These are phyloP conservation scores for Trichoderma parareesei DNA, from an alignment of 495 filamentous ascomycete species.

Conservation along the genomic window DNA sequence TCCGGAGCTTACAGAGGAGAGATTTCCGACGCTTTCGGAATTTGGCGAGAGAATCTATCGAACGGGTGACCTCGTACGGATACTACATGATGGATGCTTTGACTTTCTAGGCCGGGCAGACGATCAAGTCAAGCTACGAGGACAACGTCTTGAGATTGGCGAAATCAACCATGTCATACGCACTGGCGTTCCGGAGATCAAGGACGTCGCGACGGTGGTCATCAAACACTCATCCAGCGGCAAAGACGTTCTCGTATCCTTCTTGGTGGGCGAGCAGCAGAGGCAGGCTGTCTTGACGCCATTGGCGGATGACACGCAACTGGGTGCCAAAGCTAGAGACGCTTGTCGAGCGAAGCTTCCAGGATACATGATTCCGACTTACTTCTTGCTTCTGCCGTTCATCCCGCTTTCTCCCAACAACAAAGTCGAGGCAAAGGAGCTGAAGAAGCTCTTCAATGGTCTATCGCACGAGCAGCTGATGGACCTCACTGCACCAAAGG, in stretches of 20 bases:
- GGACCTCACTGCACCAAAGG: not conserved
- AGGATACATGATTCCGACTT: slow-evolving; percentile 70
- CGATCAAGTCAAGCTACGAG: slow-evolving; percentile 73
- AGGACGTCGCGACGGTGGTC: slow-evolving; percentile 59
- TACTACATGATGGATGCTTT: slow-evolving; percentile 61
- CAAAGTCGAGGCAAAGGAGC: slow-evolving; percentile 59
- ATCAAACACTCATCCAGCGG: slow-evolving; percentile 52
- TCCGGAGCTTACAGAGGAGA: slow-evolving; percentile 54
- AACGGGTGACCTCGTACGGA: slow-evolving; percentile 71
- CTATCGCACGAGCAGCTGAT: slow-evolving; percentile 49
- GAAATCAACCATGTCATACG: slow-evolving; percentile 67
- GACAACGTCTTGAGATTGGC: slow-evolving; percentile 66
- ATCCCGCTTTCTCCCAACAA: slow-evolving; percentile 68
- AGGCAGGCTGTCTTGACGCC: slow-evolving; percentile 19
- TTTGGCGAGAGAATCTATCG: slow-evolving; percentile 57
- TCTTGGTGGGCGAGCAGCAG: slow-evolving; percentile 37
- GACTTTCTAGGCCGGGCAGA: slow-evolving; percentile 70
- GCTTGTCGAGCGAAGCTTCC: slow-evolving; percentile 55
- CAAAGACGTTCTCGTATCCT: slow-evolving; percentile 63
- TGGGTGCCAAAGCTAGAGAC: slow-evolving; percentile 30
- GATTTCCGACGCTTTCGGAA: slow-evolving; percentile 47
- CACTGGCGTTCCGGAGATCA: slow-evolving; percentile 28
- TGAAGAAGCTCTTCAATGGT: slow-evolving; percentile 50
- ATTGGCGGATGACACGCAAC: slow-evolving; percentile 17
- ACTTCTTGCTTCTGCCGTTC: slow-evolving; percentile 53